Evolutionary conservation across 2,329 filamentous ascomycete genomes (phyloP).

Genomic region (Aspergillus niger): DNA sequence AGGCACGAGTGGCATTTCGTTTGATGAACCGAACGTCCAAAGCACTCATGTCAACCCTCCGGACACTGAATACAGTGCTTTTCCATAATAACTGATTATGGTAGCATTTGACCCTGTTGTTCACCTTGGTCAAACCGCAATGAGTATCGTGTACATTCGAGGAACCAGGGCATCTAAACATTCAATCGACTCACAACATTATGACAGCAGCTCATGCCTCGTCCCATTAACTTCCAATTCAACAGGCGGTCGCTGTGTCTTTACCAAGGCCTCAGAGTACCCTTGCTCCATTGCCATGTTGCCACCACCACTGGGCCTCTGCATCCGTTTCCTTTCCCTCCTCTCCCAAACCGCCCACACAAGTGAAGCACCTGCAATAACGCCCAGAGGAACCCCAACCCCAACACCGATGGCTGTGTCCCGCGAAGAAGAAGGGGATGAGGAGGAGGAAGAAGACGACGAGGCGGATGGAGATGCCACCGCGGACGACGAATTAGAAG

Average conservation of each 20-base stretch:
- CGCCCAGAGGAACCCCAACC: conserved; percentile 32
- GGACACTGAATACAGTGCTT: background rate
- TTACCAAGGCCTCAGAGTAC: background rate
- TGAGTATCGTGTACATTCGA: background rate
- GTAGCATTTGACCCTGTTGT: background rate
- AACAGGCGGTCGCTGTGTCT: background rate
- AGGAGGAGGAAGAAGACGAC: background rate
- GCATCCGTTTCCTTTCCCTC: background rate
- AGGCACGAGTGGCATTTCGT: background rate
- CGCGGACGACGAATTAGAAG: background rate
- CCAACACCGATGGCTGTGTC: conserved; percentile 31
- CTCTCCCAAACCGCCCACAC: conserved; percentile 32
- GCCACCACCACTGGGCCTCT: background rate
- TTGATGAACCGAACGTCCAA: background rate
- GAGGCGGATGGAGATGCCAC: background rate
- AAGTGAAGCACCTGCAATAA: conserved; percentile 32
- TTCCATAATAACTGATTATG: background rate
- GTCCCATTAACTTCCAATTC: background rate
- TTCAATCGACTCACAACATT: background rate
- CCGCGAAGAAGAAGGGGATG: conserved; percentile 11
- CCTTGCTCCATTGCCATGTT: background rate
- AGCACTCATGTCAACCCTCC: too few species aligned
- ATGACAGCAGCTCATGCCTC: background rate
- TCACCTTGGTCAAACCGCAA: too few species aligned
- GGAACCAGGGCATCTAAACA: background rate